These are phyloP conservation scores for Barnettozyma pratensis DNA, from an alignment of 805 yeast species.

Conservation along the genomic window DNA sequence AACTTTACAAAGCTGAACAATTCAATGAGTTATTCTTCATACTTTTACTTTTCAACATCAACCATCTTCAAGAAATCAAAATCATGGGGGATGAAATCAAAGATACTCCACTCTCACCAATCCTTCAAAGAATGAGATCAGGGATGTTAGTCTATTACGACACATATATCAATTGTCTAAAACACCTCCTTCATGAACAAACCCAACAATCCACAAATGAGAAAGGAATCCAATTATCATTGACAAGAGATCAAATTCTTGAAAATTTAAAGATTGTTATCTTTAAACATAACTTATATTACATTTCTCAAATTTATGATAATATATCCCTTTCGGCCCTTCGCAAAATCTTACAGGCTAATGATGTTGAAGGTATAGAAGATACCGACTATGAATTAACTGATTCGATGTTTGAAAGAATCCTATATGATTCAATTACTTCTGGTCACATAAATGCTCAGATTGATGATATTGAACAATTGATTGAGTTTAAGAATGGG, in stretches of 20 bases:
- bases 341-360: neutral
- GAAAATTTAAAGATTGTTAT: neutral
- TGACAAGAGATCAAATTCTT: constrained; percentile 1
- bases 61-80: constrained; percentile 2
- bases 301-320: constrained; percentile 4
- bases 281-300: constrained; percentile 4
- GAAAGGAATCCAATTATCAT: neutral
- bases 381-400: neutral
- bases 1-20: constrained; percentile 1
- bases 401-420: constrained; percentile 3
- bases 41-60: constrained; percentile 4
- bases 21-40: constrained; percentile 3
- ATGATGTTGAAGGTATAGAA: neutral
- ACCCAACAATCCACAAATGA: neutral
- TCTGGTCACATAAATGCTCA: constrained; percentile 13
- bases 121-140: neutral
- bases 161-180: neutral
- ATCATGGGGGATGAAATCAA: neutral
- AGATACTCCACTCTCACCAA: constrained; percentile 1
- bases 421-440: constrained; percentile 5
- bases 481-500: constrained; percentile 12
- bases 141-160: constrained; percentile 4
- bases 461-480: constrained; percentile 21
- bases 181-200: neutral
- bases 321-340: constrained; percentile 3